These are phyloP conservation scores for Fusarium verrucosum DNA, from an alignment of 2,329 filamentous ascomycete species.

Conservation along the genomic window DNA sequence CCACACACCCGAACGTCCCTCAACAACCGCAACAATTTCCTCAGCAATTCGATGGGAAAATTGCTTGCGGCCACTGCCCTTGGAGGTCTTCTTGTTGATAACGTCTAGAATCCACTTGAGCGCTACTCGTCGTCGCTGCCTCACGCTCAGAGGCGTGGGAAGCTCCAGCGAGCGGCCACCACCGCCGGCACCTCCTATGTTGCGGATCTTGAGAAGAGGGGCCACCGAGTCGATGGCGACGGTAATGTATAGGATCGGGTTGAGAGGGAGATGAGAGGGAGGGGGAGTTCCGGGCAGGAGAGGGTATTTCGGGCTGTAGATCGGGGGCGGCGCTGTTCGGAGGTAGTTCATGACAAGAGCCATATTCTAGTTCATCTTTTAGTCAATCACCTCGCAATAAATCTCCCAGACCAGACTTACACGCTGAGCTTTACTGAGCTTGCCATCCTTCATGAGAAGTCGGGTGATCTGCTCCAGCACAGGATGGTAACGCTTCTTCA, in stretches of 20 bases:
- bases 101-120: conserved; percentile 89
- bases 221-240: conserved; percentile 93
- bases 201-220: conserved; percentile 82
- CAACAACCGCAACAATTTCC: conserved; percentile 86
- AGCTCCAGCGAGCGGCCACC: conserved; percentile 87
- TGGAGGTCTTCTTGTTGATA: conserved; percentile 80
- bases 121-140: conserved; percentile 80
- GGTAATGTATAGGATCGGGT: conserved; percentile 89
- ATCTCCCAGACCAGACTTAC: conserved; percentile 59
- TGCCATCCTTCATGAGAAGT: conserved; percentile 89
- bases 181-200: conserved; percentile 80
- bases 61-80: conserved; percentile 74
- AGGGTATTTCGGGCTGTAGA: conserved; percentile 73
- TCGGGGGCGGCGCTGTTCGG: conserved; percentile 83
- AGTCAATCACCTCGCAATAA: neutral
- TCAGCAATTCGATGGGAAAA: conserved; percentile 83
- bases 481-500: conserved; percentile 86
- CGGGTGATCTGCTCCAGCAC: conserved; percentile 88
- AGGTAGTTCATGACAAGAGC: conserved; percentile 82
- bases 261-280: conserved; percentile 80
- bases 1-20: conserved; percentile 87
- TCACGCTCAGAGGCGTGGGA: conserved; percentile 77
- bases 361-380: conserved; percentile 72
- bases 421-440: conserved; percentile 88
- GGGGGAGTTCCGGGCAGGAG: conserved; percentile 82